Evolutionary conservation across 2,329 filamentous ascomycete genomes (phyloP), one percentile per base, ranked within the genome.

Genomic region (Shiraia sp.): DNA sequence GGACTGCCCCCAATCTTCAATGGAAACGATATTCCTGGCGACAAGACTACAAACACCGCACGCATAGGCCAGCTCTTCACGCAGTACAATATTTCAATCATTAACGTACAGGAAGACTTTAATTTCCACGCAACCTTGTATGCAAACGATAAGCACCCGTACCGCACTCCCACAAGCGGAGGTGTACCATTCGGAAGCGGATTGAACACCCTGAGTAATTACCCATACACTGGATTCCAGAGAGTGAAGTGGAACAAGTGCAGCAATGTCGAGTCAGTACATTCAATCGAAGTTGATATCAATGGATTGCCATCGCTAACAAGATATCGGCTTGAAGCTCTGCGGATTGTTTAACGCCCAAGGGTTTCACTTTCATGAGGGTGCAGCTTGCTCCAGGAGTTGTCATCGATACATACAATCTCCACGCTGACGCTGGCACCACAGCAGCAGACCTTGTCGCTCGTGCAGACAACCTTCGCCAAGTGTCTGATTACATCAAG

Each of bases 91-190:
- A 83, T 80, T 66, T 80, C 83, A 51, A 68, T 87, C 19, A 81
- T 86, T 59, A 75, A 87, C 50, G 70, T 84, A 10, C 84, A 87
- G 61, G 84, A 86, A 72, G 81, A 86, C 61, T 86, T 86, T 73
- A 85, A 85, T 68, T 87, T 81, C 65, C 82, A 87, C 34, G 56
- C 56, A 9, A 74, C 75, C 42, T 76, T 87, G 50, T 87, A 86
- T 65, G 72, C 71, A 8, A 79, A 78, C 10, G 80, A 83, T 61
- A 75, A 72, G 30, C 81, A 85, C 55, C 72, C 79, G 3, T 77
- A 79, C 64, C 76, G 83, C 39, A 86, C 83, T 1, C 63, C 81
- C 0, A 87, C 83, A 2, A 83, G 81, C 4, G 83, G 84, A n/a
- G 81, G 80, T 16, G 83, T 81, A 1, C 77, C 73, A 0, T 75